Conservation (phyloP, 1,139 yeast genomes). For the Blastobotrys raffinosifermentans region DNA sequence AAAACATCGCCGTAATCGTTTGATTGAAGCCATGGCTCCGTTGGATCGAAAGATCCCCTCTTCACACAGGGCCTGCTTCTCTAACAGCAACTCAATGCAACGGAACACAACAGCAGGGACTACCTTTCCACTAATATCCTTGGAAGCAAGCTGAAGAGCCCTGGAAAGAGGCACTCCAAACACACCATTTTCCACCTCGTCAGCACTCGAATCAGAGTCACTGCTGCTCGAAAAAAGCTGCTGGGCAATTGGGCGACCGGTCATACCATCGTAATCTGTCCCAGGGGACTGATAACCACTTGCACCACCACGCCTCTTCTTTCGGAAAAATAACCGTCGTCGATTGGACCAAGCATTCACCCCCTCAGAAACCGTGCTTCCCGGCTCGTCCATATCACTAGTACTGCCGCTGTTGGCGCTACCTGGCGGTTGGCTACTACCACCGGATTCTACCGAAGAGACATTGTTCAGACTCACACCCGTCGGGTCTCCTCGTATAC, state of each 20-base stretch:
- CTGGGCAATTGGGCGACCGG: too few species aligned
- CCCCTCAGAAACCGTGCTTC: slow-evolving; percentile 8
- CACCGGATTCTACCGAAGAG: not conserved
- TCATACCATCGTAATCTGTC: too few species aligned
- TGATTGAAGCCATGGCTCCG: slow-evolving; percentile 79
- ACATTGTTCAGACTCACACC: not conserved
- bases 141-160: slow-evolving; percentile 48
- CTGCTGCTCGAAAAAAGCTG: slow-evolving; percentile 39
- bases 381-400: not conserved
- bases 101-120: slow-evolving; percentile 78
- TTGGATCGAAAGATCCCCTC: slow-evolving; percentile 90
- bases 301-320: too few species aligned
- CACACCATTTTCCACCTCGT: slow-evolving; percentile 22
- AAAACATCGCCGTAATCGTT: slow-evolving; percentile 65
- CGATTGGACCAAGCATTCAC: slow-evolving; percentile 25
- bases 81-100: slow-evolving; percentile 64
- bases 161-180: slow-evolving; percentile 63
- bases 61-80: slow-evolving; percentile 68
- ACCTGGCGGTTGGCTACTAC: not conserved
- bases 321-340: slow-evolving; percentile 15
- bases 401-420: not conserved
- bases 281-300: too few species aligned
- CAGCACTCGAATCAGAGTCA: slow-evolving; percentile 1
- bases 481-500: too few species aligned
- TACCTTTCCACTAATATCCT: slow-evolving; percentile 27